Base-by-base conservation (phyloP, 768 basidiomycete genomes). In the Udeniomyces megalosporus region DNA sequence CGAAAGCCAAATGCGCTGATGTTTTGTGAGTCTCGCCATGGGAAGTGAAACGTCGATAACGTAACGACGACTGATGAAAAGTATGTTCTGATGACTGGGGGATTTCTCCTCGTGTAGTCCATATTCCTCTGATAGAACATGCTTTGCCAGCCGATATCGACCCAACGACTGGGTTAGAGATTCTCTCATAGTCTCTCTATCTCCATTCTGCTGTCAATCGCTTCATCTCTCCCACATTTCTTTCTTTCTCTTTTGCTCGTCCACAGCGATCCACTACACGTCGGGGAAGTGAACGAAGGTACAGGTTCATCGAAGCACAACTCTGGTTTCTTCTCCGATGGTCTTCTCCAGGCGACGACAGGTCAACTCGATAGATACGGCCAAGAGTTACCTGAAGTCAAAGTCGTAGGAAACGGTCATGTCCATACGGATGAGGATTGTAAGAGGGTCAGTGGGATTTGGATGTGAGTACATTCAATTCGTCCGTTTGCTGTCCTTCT, bases 1-100 rank as follows among this genome's bases (percentile, higher is more conserved):
- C 88, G 86, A 4, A 97, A 95, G 73, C 93, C 93, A 1, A 96
- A 96, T 69, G 93, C 89, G 0, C 73, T 97, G 67, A 87, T 89
- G 85, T 95, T 93, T 76, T 96, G n/a, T n/a, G n/a, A n/a, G n/a
- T n/a, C n/a, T n/a, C n/a, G n/a, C n/a, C n/a, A n/a, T n/a, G n/a
- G n/a, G n/a, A n/a, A n/a, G n/a, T n/a, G n/a, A n/a, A n/a, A n/a
- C n/a, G n/a, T n/a, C n/a, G n/a, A n/a, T n/a, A n/a, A n/a, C n/a
- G n/a, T n/a, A n/a, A n/a, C n/a, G n/a, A n/a, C n/a, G n/a, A n/a
- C n/a, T n/a, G n/a, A n/a, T n/a, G n/a, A n/a, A n/a, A n/a, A n/a
- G n/a, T n/a, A n/a, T n/a, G n/a, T n/a, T n/a, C n/a, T n/a, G n/a
- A n/a, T n/a, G n/a, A n/a, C n/a, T n/a, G n/a, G n/a, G n/a, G n/a